Base-by-base conservation (phyloP, 768 basidiomycete species). In the Thelephora aurantiotincta region DNA sequence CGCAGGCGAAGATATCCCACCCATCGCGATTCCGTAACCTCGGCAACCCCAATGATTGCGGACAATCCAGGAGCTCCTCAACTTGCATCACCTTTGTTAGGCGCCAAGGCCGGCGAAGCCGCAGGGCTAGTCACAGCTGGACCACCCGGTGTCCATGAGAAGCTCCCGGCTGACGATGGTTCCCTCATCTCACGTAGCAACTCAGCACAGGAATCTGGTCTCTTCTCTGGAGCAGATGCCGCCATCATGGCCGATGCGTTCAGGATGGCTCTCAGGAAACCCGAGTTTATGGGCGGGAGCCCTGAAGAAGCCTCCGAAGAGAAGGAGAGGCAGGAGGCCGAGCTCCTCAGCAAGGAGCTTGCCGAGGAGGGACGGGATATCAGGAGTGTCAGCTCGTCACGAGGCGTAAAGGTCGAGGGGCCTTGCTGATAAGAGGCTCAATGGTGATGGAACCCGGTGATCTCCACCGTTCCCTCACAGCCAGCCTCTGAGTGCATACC, bases 201-300 rank as follows among this genome's bases (percentile, higher is more conserved):
- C 35, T 77, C 76, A 35, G 68, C 72, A 43, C 75, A 77, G 46
- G 79, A 80, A 47, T 68, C 76, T 37, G 84, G 75, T 11, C 82
- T 79, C 9, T 82, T 92, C 64, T 82, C 80, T 41, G 80, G 77
- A 16, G 80, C 83, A 18, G 90, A 94, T 63, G 91, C 91, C 46
- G 87, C 86, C 35, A 85, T 91, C 60, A 87, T 93, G 78, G 89
- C 90, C 35, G 82, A 89, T 66, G 91, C 91, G 5, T 94, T 93
- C 66, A 72, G 91, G 57, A 78, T 83, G 61, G 85, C 84, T 53
- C 68, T 94, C 58, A 73, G 90, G 60, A 90, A 90, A 61, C 90
- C 91, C 9, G 88, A 89, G 59, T 93, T 92, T 62, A 73, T 80
- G n/a, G 74, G 63, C 16, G 60, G 71, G 47, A 73, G 79, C 2